Evolutionary conservation across 106 monocot species (phyloP).

Genomic region (Posidonia australis): DNA sequence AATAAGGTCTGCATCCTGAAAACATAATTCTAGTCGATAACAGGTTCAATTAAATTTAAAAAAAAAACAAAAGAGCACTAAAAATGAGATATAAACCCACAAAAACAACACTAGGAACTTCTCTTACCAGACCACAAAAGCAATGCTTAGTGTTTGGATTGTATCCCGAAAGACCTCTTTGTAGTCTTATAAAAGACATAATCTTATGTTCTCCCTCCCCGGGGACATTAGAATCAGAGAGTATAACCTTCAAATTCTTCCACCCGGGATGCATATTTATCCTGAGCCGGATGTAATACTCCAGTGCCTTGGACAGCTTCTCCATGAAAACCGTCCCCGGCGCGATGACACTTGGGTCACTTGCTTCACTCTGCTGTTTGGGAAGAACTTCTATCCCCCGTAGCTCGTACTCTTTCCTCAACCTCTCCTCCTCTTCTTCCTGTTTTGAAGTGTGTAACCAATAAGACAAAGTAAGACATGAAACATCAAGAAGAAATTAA

Average conservation of each 20-base stretch:
- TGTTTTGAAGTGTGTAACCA: background rate
- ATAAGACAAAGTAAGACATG: background rate
- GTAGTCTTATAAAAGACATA: slow-evolving; percentile 38
- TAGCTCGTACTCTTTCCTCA: slow-evolving; percentile 9
- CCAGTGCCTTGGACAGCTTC: slow-evolving; percentile 28
- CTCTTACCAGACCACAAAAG: slow-evolving; percentile 49
- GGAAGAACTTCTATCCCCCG: slow-evolving; percentile 11
- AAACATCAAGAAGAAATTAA: background rate
- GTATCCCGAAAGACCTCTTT: slow-evolving; percentile 30
- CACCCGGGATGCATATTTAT: slow-evolving; percentile 47
- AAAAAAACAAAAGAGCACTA: background rate
- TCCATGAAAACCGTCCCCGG: slow-evolving; percentile 62
- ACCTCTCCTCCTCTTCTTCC: slow-evolving; percentile 30
- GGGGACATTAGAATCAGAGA: slow-evolving; percentile 53
- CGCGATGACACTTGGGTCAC: slow-evolving; percentile 52
- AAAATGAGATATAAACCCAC: background rate
- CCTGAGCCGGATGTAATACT: slow-evolving; percentile 34
- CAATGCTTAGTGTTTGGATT: slow-evolving; percentile 54
- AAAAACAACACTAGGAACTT: background rate
- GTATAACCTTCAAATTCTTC: slow-evolving; percentile 48
- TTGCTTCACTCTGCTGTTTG: background rate
- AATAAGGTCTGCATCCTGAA: slow-evolving; percentile 75
- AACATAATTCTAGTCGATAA: too few species aligned
- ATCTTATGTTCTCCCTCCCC: slow-evolving; percentile 73
- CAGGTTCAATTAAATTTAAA: background rate